Evolutionary conservation across 116 monocot genomes (phyloP).

Genomic region (Iris pallida): DNA sequence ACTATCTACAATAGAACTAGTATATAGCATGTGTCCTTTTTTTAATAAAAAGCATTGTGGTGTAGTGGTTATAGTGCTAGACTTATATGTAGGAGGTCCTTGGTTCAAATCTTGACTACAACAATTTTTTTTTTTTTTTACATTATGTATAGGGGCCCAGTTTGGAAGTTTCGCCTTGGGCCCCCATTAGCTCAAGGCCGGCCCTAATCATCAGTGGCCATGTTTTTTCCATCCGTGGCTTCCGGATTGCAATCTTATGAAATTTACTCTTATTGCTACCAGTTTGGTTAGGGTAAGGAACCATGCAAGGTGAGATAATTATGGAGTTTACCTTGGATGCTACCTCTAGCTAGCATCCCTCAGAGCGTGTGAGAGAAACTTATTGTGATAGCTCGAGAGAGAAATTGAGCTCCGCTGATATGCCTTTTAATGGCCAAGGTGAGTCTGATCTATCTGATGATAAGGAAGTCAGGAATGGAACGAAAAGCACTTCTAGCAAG

Average conservation of each 20-base stretch:
- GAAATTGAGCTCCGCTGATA: conserved; percentile 3
- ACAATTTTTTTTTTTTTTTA: too few relatives aligned
- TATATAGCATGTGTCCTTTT: too few relatives aligned
- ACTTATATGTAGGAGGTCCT: too few relatives aligned
- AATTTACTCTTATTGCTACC: conserved; percentile 41
- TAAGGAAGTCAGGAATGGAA: background rate
- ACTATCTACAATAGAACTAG: too few relatives aligned
- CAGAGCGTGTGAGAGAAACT: background rate
- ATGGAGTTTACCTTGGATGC: conserved; percentile 22
- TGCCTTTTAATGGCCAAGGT: background rate
- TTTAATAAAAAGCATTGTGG: too few relatives aligned
- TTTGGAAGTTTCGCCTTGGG: too few relatives aligned
- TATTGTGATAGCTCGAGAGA: conserved; percentile 22
- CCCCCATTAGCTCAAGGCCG: too few relatives aligned
- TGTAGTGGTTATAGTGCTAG: too few relatives aligned
- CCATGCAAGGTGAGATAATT: conserved; percentile 16
- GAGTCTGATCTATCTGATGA: conserved; percentile 3
- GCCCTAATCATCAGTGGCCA: background rate
- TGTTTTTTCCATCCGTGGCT: conserved; percentile 22
- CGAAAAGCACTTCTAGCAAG: background rate
- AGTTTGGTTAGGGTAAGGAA: conserved; percentile 17
- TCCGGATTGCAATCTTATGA: conserved; percentile 19
- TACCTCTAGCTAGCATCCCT: background rate
- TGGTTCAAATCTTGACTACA: too few relatives aligned
- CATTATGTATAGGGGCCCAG: too few relatives aligned